A percentile compares a stretch with the other conserved stretches of the same genome.
phyloP scores from a whole-genome alignment of 495 filamentous ascomycete species.

The Hyaloscypha hepaticicola region DNA sequence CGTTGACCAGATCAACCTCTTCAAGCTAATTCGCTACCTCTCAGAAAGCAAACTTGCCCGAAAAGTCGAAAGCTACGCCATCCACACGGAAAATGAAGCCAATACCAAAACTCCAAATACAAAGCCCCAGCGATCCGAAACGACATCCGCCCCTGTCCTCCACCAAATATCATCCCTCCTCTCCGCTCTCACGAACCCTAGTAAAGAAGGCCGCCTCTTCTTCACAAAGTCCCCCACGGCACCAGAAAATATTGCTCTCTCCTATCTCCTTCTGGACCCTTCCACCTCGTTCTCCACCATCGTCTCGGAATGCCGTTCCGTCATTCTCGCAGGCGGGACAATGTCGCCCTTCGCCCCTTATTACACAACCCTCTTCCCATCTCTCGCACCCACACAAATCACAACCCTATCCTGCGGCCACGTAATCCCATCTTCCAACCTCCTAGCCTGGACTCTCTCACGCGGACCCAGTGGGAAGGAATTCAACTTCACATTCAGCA shows the following conservation, averaged over 20 bases:
- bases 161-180: slow-evolving; percentile 85
- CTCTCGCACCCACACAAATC: slow-evolving; percentile 61
- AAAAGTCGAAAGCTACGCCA: slow-evolving; percentile 84
- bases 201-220: slow-evolving; percentile 84
- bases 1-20: slow-evolving; percentile 92
- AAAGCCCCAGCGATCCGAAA: slow-evolving; percentile 13
- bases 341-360: slow-evolving; percentile 98
- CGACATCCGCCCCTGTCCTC: slow-evolving; percentile 60
- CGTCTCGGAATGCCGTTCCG: slow-evolving; percentile 80
- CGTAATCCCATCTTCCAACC: slow-evolving; percentile 81
- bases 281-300: slow-evolving; percentile 88
- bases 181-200: slow-evolving; percentile 80
- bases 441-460: slow-evolving; percentile 67
- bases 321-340: slow-evolving; percentile 91
- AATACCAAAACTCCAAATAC: slow-evolving; percentile 1
- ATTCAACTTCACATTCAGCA: slow-evolving; percentile 87
- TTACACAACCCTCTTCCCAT: slow-evolving; percentile 77
- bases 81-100: slow-evolving; percentile 10
- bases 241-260: slow-evolving; percentile 58
- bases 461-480: slow-evolving; percentile 54
- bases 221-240: slow-evolving; percentile 51
- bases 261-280: slow-evolving; percentile 92
- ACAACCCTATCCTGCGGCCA: slow-evolving; percentile 89
- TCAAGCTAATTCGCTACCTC: slow-evolving; percentile 82
- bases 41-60: slow-evolving; percentile 91